Base-by-base conservation (phyloP, 139 green algal species). In the Parachlorella kessleri region DNA sequence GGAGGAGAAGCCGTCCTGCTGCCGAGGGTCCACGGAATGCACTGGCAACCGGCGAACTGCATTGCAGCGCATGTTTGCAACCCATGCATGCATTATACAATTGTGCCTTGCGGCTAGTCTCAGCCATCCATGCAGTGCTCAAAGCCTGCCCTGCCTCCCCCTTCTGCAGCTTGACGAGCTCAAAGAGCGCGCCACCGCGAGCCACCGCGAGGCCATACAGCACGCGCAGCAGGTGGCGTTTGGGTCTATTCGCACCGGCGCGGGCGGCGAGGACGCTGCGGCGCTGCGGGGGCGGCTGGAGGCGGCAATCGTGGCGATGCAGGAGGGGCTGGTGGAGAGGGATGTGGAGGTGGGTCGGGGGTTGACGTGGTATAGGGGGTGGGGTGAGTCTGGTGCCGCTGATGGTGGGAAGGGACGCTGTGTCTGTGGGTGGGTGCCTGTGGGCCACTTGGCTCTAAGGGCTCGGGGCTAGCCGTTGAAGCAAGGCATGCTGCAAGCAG, bases 291-390 rank as follows among this genome's bases (percentile, higher is more conserved):
- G 39, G 7, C 75, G 84, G 0, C 36, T 93, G 37, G 36, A 82
- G n/a, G 35, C 33, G 18, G 89, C 89, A 3, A 81, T 91, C 18
- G 26, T 81, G 5, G 85, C 70, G 14, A 85, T 97, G 79, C 87
- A 94, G 69, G 71, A 89, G 70, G 94, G 94, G 6, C 81, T 98
- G n/a, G 82, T 98, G 36, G 94, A 98, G 82, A 80, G 94, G 10
- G 94, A 97, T 14, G 91, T 87, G 1, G 94, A 98, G 89, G 93
- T 94, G 38, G 8, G 63, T 37, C 48, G 48, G n/a, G n/a, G n/a
- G n/a, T n/a, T n/a, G n/a, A n/a, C n/a, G n/a, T n/a, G n/a, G n/a
- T n/a, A n/a, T n/a, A n/a, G n/a, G n/a, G n/a, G n/a, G n/a, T n/a
- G n/a, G n/a, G n/a, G n/a, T n/a, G n/a, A n/a, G n/a, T n/a, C n/a